Conservation (phyloP, 495 filamentous ascomycete species). For the Lasiosphaeria ovina region DNA sequence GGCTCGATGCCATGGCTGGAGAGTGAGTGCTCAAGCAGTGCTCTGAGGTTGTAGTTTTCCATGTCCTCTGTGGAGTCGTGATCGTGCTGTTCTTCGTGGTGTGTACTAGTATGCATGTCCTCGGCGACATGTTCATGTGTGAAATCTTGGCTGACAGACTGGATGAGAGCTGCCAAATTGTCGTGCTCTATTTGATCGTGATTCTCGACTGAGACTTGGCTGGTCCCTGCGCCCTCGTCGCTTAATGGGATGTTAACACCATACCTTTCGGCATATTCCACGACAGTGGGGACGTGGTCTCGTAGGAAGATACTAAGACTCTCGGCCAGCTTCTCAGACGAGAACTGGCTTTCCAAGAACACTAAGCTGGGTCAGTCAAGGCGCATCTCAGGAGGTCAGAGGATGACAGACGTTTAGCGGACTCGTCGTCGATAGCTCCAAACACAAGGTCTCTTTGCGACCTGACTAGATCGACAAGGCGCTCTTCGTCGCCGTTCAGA, state of each 20-base stretch:
- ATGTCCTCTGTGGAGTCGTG: constrained; percentile 1
- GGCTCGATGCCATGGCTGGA: constrained; percentile 9
- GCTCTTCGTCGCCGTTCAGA: constrained; percentile 68
- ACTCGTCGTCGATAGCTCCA: constrained; percentile 56
- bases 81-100: constrained; percentile 1
- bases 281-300: constrained; percentile 68
- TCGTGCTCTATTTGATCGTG: constrained; percentile 29
- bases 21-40: constrained; percentile 29
- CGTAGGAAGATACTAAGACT: constrained; percentile 72
- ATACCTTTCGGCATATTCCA: constrained; percentile 45
- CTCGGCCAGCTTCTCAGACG: constrained; percentile 75
- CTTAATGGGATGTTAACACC: constrained; percentile 37
- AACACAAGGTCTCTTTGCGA: constrained; percentile 67
- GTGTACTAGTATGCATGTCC: constrained; percentile 7
- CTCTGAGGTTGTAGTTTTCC: constrained; percentile 22
- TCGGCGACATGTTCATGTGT: constrained; percentile 12
- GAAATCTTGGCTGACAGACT: constrained; percentile 24
- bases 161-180: constrained; percentile 30
- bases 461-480: constrained; percentile 63
- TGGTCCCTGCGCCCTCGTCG: constrained; percentile 28
- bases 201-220: constrained; percentile 13
- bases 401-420: constrained; percentile 41
- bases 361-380: constrained; percentile 36
- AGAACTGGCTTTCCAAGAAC: constrained; percentile 69
- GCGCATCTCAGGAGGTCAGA: background rate